These are phyloP conservation scores for Peribolospora kevripleyi DNA, from an alignment of 768 basidiomycete genomes.

Conservation along the genomic window DNA sequence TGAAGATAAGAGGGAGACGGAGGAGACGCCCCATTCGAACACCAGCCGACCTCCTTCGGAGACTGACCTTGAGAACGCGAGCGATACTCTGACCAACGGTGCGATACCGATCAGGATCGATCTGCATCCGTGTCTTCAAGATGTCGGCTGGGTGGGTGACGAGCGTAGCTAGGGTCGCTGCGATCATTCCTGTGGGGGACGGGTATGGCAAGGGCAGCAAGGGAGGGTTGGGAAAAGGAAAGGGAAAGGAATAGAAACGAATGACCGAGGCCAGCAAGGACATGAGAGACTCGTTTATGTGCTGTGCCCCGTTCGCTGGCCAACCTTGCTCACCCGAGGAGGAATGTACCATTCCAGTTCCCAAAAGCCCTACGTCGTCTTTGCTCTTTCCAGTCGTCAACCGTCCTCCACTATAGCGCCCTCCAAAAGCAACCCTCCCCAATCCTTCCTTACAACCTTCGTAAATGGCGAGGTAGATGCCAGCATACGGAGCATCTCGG, in stretches of 20 bases:
- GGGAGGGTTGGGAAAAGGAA: no score
- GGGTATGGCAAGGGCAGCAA: no score
- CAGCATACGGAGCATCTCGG: conserved; percentile 87
- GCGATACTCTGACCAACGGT: conserved; percentile 38
- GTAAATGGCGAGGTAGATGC: conserved; percentile 66
- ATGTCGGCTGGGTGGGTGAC: conserved; percentile 41
- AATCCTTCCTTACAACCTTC: conserved; percentile 46
- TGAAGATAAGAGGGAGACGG: neutral
- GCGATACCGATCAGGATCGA: conserved; percentile 55
- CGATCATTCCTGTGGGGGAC: conserved; percentile 35
- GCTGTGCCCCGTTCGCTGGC: neutral
- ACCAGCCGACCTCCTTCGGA: neutral
- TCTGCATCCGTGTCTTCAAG: conserved; percentile 66
- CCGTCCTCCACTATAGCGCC: conserved; percentile 23
- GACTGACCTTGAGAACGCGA: conserved; percentile 44
- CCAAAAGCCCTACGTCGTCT: conserved; percentile 27
- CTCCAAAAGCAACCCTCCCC: conserved; percentile 24
- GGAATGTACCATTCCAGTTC: neutral
- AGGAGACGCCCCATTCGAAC: no score
- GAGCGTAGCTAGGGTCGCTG: conserved; percentile 61
- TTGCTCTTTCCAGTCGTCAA: conserved; percentile 18
- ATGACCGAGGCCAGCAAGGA: neutral
- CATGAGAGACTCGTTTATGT: no score
- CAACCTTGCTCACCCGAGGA: neutral
- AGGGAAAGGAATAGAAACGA: conserved; percentile 14